Conservation (phyloP, 163 green algal genomes). For the Volvox carteri region DNA sequence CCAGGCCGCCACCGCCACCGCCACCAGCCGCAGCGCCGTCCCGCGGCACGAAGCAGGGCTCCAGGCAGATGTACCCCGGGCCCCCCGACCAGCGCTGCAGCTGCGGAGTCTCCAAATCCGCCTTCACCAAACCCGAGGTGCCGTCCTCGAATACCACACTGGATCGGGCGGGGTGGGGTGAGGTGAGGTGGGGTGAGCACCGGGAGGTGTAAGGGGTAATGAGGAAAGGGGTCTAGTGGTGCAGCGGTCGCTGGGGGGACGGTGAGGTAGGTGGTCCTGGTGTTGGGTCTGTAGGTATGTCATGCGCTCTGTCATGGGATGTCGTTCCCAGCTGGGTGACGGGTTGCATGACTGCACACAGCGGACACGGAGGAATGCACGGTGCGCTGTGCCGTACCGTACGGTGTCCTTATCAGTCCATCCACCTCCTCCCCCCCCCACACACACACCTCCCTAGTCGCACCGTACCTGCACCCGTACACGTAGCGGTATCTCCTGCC, state of each 20-base stretch:
- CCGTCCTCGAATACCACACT: constrained; percentile 3
- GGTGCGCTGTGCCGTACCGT: too few species aligned
- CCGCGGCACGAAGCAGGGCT: constrained; percentile 48
- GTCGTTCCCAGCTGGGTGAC: too few species aligned
- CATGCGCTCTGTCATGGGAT: too few species aligned
- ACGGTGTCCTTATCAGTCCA: too few species aligned
- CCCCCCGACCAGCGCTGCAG: constrained; percentile 18
- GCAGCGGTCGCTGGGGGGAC: too few species aligned
- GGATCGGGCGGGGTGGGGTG: background rate
- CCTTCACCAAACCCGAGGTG: constrained; percentile 16
- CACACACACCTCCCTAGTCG: background rate
- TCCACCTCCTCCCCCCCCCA: background rate
- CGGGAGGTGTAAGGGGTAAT: background rate
- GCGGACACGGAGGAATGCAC: too few species aligned
- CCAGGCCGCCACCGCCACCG: background rate
- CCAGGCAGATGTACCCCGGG: constrained; percentile 19
- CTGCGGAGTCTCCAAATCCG: constrained; percentile 35
- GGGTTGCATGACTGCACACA: too few species aligned
- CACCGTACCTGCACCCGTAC: constrained; percentile 57
- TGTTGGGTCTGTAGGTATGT: too few species aligned
- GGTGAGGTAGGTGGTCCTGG: too few species aligned
- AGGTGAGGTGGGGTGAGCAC: background rate
- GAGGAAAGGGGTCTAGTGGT: background rate
- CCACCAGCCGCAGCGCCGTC: background rate
- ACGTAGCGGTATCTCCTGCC: constrained; percentile 59